Base-by-base conservation (phyloP, 2,329 filamentous ascomycete genomes). In the Fusarium citri region DNA sequence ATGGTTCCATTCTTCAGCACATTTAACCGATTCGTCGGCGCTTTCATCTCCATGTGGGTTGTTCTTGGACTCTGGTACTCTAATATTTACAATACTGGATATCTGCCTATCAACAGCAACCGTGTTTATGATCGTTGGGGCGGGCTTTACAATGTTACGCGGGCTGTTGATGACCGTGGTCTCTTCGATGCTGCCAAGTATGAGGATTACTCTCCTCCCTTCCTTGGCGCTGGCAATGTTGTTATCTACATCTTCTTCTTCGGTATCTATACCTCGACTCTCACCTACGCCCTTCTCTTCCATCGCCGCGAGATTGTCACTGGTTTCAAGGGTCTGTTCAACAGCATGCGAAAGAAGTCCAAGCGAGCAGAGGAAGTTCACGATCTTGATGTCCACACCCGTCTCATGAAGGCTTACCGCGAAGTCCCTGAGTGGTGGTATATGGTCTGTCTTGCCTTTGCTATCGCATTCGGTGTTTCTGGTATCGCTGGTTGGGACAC, bases 1-100 rank as follows among this genome's bases (percentile, higher is more conserved):
- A 83, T 84, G 80, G 80, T 84, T 10, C 85, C 85, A 6, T 86
- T 85, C 73, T 86, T 88, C 78, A 87, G 86, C 28, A 90, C 89
- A 45, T 81, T 88, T 57, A 92, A 92, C 76, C 87, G 86, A 23
- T 81, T 90, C 65, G 78, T 89, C 46, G 89, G 89, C 30, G 83
- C 86, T 51, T 81, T 89, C 15, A 67, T 87, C 34, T 86, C 84
- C 45, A 84, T 85, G 71, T 85, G 87, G 79, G 79, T 91, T 16
- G 81, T 88, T 16, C 76, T 86, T 4, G 86, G 79, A 26, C 74
- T 91, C 11, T 90, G 88, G 79, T 92, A 87, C 76, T 84, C 80
- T 46, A 88, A 88, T 56, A 78, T 85, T 3, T 91, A 85, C 79
- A 86, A 87, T 76, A 85, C 84, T 14, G 82, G 84, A 54, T 89